Evolutionary conservation across 2,329 filamentous ascomycete species (phyloP), one percentile per base, ranked within the genome.

Genomic region (Torrubiella hemipterigena): DNA sequence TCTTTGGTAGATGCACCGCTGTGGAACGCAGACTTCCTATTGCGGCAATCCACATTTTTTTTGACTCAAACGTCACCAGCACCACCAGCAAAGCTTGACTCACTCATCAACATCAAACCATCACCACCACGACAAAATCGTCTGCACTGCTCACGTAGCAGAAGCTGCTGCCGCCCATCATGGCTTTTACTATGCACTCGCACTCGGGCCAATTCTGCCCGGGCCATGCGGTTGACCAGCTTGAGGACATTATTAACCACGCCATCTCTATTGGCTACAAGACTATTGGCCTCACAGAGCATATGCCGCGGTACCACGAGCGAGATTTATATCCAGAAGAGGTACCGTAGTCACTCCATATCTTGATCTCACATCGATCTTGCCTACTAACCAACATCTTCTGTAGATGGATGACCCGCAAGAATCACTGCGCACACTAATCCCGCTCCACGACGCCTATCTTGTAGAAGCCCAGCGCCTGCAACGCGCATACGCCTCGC

Each of bases 161-260:
- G n/a, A n/a, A n/a, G n/a, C n/a, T n/a, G n/a, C n/a, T n/a, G n/a
- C n/a, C n/a, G n/a, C n/a, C 11, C 38, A 50, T 26, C 31, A 96
- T 96, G 91, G 87, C 89, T 2, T 94, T 93, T 61, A 93, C 91
- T 5, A 93, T 96, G 65, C 91, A 98, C 58, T 93, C 85, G 50
- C 91, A 98, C 61, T 96, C 91, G 22, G 91, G 91, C 40, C 84
- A 98, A 54, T 98, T 98, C 64, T 98, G 91, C 62, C 78, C 78
- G 8, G 75, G 80, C 44, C 91, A 98, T 62, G 91, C 91, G 30
- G 76, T 80, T 50, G 76, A 93, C 52, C 69, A 75, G 14, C 71
- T 98, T 8, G 89, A 96, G 54, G 77, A 85, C 42, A 73, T 96
- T 29, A 65, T 96, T 44, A 71, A 77, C 48, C 71, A 77, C 10